Evolutionary conservation across 345 rosid species (phyloP).

Genomic region (Aegle marmelos): DNA sequence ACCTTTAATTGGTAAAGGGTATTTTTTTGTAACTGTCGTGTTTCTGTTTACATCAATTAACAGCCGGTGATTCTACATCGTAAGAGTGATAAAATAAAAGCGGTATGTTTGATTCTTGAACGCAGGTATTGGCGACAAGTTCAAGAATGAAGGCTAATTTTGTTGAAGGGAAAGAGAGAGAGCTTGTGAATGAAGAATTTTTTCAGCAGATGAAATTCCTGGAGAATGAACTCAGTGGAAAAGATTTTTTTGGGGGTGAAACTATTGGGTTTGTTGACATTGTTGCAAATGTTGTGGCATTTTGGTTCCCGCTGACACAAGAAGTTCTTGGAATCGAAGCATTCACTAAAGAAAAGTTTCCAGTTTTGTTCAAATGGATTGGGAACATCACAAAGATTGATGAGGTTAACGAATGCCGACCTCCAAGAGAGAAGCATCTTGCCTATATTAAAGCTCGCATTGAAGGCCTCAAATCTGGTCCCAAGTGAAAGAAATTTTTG

Average conservation of each 20-base stretch:
- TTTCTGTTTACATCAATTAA: too few species aligned
- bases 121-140: not conserved
- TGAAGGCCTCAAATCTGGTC: not conserved
- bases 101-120: not conserved
- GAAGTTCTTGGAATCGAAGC: constrained; percentile 2
- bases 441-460: not conserved
- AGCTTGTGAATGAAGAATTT: constrained; percentile 8
- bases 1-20: too few species aligned
- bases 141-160: not conserved
- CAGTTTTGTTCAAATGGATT: constrained; percentile 21
- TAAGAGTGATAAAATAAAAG: too few species aligned
- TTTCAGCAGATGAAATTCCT: constrained; percentile 18
- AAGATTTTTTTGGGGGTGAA: constrained; percentile 21
- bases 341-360: constrained; percentile 14
- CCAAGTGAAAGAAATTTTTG: not conserved
- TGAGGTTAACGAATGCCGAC: constrained; percentile 12
- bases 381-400: constrained; percentile 7
- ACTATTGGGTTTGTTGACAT: constrained; percentile 24
- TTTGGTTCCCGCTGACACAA: constrained; percentile 2
- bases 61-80: not conserved
- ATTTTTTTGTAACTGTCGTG: too few species aligned
- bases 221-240: constrained; percentile 23
- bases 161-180: not conserved
- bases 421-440: constrained; percentile 20
- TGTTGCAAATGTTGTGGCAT: not conserved